Percentiles rank a stretch among this genome's conserved stretches.
Conservation (phyloP, 106 monocot species). For the Acorus gramineus region DNA sequence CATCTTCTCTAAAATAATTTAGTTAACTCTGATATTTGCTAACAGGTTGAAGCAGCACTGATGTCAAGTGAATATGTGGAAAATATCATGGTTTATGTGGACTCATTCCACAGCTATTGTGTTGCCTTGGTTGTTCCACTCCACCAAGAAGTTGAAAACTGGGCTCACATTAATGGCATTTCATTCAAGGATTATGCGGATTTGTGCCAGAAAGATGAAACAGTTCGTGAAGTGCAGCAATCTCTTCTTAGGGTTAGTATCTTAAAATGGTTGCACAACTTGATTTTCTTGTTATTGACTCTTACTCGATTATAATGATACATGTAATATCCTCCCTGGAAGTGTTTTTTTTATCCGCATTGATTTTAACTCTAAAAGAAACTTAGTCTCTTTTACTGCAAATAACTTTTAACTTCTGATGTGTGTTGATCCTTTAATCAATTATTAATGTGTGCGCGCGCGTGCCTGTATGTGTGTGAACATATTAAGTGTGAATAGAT, state of each 20-base stretch:
- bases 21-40: conserved; percentile 6
- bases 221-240: conserved; percentile 31
- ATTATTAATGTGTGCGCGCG: no score
- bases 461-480: no score
- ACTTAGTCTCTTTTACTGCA: no score
- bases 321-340: no score
- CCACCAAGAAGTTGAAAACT: conserved; percentile 26
- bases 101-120: conserved; percentile 37
- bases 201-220: conserved; percentile 30
- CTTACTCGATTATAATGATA: no score
- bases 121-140: conserved; percentile 41
- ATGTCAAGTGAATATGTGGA: conserved; percentile 31
- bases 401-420: no score
- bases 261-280: neutral
- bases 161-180: conserved; percentile 28
- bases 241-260: conserved; percentile 27
- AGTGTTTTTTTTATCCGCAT: no score
- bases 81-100: conserved; percentile 42
- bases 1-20: conserved; percentile 9
- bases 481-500: no score
- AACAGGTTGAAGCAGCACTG: conserved; percentile 43
- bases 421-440: no score
- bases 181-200: conserved; percentile 19
- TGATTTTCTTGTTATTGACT: no score
- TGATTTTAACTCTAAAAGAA: no score